Evolutionary conservation across 2,329 filamentous ascomycete species (phyloP).

Genomic region (Parastagonospora nodorum): DNA sequence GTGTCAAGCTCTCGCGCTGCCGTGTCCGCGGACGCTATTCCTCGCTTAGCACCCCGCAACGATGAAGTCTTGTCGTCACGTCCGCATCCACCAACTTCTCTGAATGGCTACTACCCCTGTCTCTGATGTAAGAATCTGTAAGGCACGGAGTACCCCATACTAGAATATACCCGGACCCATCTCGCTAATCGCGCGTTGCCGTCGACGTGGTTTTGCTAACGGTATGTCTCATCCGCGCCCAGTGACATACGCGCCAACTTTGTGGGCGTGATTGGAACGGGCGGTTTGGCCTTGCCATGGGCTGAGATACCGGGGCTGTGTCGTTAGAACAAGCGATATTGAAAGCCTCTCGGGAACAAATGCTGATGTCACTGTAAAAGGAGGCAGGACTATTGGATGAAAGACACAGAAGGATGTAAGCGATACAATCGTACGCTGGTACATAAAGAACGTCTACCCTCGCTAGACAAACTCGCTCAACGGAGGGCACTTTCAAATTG

Average conservation of each 20-base stretch:
- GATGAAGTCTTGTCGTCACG: conserved; percentile 20
- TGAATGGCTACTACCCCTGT: background rate
- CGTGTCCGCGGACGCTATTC: conserved; percentile 1
- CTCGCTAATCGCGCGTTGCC: conserved; percentile 12
- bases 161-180: conserved; percentile 3
- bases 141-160: conserved; percentile 18
- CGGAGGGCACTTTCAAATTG: too few species aligned
- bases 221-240: conserved; percentile 9
- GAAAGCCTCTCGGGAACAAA: background rate
- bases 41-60: conserved; percentile 18
- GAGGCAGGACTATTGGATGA: background rate
- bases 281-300: background rate
- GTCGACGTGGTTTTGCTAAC: background rate
- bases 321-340: background rate
- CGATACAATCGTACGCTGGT: background rate
- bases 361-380: conserved; percentile 9
- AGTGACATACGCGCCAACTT: background rate
- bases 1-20: background rate
- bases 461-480: background rate
- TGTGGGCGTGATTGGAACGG: conserved; percentile 5
- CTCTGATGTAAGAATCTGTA: conserved; percentile 4
- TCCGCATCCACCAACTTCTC: conserved; percentile 1
- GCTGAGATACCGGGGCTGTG: background rate
- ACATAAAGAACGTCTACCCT: background rate
- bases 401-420: background rate